Evolutionary conservation across 2,329 filamentous ascomycete species (phyloP), one percentile per base, ranked within the genome.

Genomic region (Monosporascus sp.): DNA sequence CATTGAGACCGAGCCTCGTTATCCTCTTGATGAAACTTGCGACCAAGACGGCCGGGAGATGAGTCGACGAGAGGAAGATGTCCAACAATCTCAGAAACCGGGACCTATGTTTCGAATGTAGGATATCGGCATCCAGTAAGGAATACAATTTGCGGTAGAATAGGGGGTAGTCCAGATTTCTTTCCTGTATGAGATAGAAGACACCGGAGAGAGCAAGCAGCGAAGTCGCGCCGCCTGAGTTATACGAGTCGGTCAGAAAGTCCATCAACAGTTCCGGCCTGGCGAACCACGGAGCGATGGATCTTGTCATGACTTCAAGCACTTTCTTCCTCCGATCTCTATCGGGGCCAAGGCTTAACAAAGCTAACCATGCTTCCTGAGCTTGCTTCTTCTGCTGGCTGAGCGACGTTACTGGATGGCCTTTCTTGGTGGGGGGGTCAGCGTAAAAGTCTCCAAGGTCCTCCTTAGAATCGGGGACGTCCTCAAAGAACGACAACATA

Each of bases 1-100:
- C 92, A 65, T 89, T 86, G n/a, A 99, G 79, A 17, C 89, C 83
- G 38, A 97, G 78, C 50, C 93, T 81, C 3, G 91, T 84, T 8
- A 99, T 79, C n/a, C 90, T 83, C 73, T 99, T 99, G 74, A 99
- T 86, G 72, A 99, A 99, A 71, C 91, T 96, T 14, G 94, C 93
- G 2, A 99, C 89, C 39, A 99, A 78, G 4, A 87, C 85, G 5
- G 90, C 91, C 3, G 95, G 94, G 63, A 99, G 80, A 81, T 99
- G 95, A 3, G 90, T 92, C 0, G 93, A 97, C 5, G 80, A 81
- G 61, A 99, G 80, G 72, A 97, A 99, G 3, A 87, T 91, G 64
- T 97, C 90, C 54, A 99, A 76, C 17, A 97, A 79, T 49, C 94
- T 88, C 74, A 99, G 94, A 74, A 99, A 97, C 53, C 87, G 85